Base-by-base conservation (phyloP, 768 basidiomycete species). In the Termitomyces sp. region DNA sequence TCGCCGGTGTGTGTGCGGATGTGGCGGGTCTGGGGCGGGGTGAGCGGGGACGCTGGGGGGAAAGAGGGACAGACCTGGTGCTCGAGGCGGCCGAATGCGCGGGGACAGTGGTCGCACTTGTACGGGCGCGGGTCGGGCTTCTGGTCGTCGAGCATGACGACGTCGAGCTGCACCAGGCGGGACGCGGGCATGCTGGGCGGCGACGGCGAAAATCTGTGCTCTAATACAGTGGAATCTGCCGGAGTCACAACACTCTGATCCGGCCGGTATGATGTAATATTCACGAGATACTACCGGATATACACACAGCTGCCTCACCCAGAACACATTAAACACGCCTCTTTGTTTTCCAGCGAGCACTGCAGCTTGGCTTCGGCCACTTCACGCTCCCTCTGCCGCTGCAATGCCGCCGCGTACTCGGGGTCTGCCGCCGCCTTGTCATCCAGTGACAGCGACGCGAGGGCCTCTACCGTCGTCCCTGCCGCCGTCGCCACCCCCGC, bases 1-100 rank as follows among this genome's bases (percentile, higher is more conserved):
- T 99, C 96, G 67, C 96, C 96, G 0, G 96, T 99, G 71, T 99
- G 96, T 0, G 95, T 99, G 59, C 96, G 89, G 55, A 98, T 97
- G 68, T 99, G 96, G 61, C 96, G 88, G 20, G 96, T 99, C 92
- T 98, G 71, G 35, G 28, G 60, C n/a, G 58, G 3, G 1, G 35
- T 45, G 58, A 55, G 62, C 55, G 52, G 46, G 49, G 54, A 35
- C 43, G 38, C 11, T 20, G 35, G 26, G 26, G 52, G n/a, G 4
- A 33, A 54, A 56, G 16, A 33, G 20, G 18, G 43, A 65, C 71
- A 38, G 64, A 90, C 94, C 84, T 95, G 94, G 71, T 99, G 96
- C 71, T 99, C 96, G 24, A 98, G 84, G 56, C 96, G 80, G 67
- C 91, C 94, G 73, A 99, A 99, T 0, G 96, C 94, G n/a, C 94